Base-by-base conservation (phyloP, 192 early-diverging fungal species). In the Entomortierella beljakovae region DNA sequence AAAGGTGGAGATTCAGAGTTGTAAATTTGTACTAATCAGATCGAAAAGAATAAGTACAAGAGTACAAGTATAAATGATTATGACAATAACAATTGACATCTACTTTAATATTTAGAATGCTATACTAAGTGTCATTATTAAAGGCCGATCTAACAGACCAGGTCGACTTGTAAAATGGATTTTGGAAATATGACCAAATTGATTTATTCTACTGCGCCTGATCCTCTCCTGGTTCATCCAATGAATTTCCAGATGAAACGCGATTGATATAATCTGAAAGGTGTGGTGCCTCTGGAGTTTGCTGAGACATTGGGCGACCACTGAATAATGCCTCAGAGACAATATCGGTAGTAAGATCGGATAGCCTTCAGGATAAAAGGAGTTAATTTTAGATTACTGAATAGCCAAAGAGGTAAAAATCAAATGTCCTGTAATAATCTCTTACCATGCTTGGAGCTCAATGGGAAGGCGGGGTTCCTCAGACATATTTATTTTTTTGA, bases 321-420 rank as follows among this genome's bases (percentile, higher is more conserved):
- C 76, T 85, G 48, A 74, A 85, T 31, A 85, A 50, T 4, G 81
- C 81, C 25, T 82, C 83, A 6, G 83, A 59, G 4, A 85, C 80
- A 61, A 85, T 81, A 65, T 85, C 83, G 0, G 77, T 73, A 4
- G 83, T 85, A 16, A 85, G 61, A 15, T 82, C 62, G 10, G 71
- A 71, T 25, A 85, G 68, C 83, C 83, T 85, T 42, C n/a, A 13
- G 8, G 37, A 46, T 46, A 20, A 20, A 46, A 20, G 7, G 3
- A 20, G 43, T 11, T 46, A 20, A 46, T 20, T 46, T 46, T 46
- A 11, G 15, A 4, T 46, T 15, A 38, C 43, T 46, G 43, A 11
- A 20, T 20, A 6, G 33, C 29, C 16, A 57, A 11, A 5, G 0
- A 48, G n/a, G 38, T 9, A 56, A 43, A 22, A 22, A 13, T 15